Percentiles rank a stretch among this genome's conserved stretches.
These are phyloP conservation scores for Melampsora larici-populina DNA, from an alignment of 1,284 basidiomycete species.

Conservation along the genomic window DNA sequence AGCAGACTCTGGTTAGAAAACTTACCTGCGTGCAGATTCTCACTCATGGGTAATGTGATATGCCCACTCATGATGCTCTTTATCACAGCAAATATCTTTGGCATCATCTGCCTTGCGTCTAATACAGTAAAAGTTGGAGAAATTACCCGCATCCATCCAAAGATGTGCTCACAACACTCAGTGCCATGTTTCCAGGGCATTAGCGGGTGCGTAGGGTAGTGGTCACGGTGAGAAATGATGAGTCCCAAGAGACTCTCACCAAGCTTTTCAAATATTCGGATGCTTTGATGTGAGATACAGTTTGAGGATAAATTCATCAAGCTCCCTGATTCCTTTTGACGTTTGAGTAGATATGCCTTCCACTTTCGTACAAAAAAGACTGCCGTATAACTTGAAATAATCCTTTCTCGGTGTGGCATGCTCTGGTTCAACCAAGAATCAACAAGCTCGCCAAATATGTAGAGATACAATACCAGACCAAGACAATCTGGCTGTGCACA, in stretches of 20 bases:
- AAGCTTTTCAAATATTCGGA: background rate
- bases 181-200: too few species aligned
- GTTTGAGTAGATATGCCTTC: too few species aligned
- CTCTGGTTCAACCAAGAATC: conserved; percentile 6
- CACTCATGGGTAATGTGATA: background rate
- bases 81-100: background rate
- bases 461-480: conserved; percentile 7
- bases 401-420: background rate
- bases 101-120: too few species aligned
- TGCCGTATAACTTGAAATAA: conserved; percentile 3
- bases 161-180: too few species aligned
- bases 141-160: too few species aligned
- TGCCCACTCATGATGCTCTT: conserved; percentile 17
- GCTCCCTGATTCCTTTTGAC: background rate
- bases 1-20: background rate
- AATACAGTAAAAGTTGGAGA: too few species aligned
- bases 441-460: conserved; percentile 17
- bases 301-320: conserved; percentile 7
- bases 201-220: too few species aligned
- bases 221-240: too few species aligned
- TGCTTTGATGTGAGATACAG: conserved; percentile 19
- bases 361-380: too few species aligned
- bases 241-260: conserved; percentile 17
- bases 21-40: conserved; percentile 7
- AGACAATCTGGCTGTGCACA: background rate